Conservation (phyloP, 2,329 filamentous ascomycete genomes). For the Didymosphaeria variabile region DNA sequence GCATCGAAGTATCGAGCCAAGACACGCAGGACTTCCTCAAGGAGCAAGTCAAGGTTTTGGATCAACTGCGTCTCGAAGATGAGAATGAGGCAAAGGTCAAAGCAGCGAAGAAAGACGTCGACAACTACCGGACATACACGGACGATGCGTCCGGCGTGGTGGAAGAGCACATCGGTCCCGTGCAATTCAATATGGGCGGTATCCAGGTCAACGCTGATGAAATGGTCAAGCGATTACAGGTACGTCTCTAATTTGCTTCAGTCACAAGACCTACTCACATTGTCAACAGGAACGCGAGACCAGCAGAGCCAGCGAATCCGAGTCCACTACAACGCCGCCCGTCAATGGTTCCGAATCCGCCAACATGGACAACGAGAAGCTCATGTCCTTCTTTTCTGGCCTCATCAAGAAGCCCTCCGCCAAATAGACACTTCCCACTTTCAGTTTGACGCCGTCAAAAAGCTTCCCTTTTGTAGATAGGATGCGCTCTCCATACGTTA, state of each 20-base stretch:
- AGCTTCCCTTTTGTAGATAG: constrained; percentile 20
- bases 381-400: constrained; percentile 52
- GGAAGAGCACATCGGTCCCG: constrained; percentile 80
- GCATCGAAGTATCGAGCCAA: constrained; percentile 71
- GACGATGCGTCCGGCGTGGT: constrained; percentile 50
- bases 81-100: constrained; percentile 61
- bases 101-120: constrained; percentile 47
- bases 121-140: constrained; percentile 30
- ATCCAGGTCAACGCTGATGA: constrained; percentile 96
- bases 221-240: constrained; percentile 87
- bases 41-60: constrained; percentile 78
- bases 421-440: constrained; percentile 32
- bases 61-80: constrained; percentile 68
- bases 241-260: constrained; percentile 48
- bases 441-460: constrained; percentile 3
- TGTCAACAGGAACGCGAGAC: constrained; percentile 48
- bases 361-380: constrained; percentile 51
- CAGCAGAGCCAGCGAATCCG: constrained; percentile 39
- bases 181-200: constrained; percentile 98
- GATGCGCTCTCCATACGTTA: background rate
- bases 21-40: constrained; percentile 81
- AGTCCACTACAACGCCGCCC: constrained; percentile 32
- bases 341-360: constrained; percentile 37
- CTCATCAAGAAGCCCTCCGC: constrained; percentile 42
- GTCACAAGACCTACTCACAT: background rate